A percentile compares a stretch with the other conserved stretches of the same genome.
Conservation (phyloP, 2,329 filamentous ascomycete genomes). For the Pseudogymnoascus sp. region DNA sequence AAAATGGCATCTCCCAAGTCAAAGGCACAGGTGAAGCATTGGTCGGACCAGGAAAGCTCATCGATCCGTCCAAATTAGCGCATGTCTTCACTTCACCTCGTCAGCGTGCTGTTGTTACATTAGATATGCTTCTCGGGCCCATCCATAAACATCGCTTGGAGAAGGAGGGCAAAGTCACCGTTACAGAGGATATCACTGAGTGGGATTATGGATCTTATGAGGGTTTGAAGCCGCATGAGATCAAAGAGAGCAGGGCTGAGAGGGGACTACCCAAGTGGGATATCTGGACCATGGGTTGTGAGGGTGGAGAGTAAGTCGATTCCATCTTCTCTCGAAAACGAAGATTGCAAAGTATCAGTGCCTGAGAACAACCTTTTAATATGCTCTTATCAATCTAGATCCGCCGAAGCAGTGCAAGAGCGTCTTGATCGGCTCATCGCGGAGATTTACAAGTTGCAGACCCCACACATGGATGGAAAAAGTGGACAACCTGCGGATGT, state of each 20-base stretch:
- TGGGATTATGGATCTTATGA: slow-evolving; percentile 46
- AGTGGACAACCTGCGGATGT: slow-evolving; percentile 32
- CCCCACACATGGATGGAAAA: slow-evolving; percentile 34
- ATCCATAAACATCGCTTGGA: slow-evolving; percentile 14
- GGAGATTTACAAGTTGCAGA: slow-evolving; percentile 16
- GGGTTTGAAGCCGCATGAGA: slow-evolving; percentile 37
- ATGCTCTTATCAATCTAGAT: slow-evolving; percentile 7
- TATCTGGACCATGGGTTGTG: slow-evolving; percentile 54
- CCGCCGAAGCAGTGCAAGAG: slow-evolving; percentile 15
- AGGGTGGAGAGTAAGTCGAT: slow-evolving; percentile 43
- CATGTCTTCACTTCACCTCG: slow-evolving; percentile 40
- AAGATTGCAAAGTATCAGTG: slow-evolving; percentile 33
- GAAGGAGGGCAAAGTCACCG: slow-evolving; percentile 27
- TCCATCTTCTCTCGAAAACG: slow-evolving; percentile 27
- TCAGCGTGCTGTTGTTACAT: slow-evolving; percentile 37
- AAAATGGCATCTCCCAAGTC: not conserved
- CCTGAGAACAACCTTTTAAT: slow-evolving; percentile 35
- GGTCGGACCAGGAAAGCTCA: slow-evolving; percentile 31
- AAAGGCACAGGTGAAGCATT: not conserved
- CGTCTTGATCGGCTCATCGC: slow-evolving; percentile 15
- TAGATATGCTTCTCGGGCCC: slow-evolving; percentile 34
- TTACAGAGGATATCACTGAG: slow-evolving; percentile 43
- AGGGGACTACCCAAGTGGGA: slow-evolving; percentile 45
- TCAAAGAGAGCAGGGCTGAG: slow-evolving; percentile 30
- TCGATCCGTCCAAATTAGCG: slow-evolving; percentile 37